A percentile compares a stretch with the other conserved stretches of the same genome.
phyloP scores from a whole-genome alignment of 108 stramenopile genomes.

The Fragilaria crotonensis region DNA sequence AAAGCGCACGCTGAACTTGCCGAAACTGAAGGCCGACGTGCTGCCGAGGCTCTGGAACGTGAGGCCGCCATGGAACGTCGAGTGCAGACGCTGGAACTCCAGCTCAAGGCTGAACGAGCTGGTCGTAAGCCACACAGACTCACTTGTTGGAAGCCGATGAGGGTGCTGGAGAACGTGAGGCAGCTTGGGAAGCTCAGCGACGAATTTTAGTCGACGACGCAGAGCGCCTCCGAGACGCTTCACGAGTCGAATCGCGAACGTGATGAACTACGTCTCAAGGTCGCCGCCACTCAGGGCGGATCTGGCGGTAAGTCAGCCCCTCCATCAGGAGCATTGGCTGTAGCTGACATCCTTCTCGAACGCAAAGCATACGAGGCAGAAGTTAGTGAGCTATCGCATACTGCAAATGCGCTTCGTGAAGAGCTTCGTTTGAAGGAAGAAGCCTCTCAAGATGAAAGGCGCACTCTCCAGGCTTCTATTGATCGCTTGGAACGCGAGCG shows the following conservation, averaged over 20 bases:
- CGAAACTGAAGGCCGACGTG: slow-evolving; percentile 76
- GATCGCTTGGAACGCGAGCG: slow-evolving; percentile 52
- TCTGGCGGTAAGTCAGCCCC: slow-evolving; percentile 13
- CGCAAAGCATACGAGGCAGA: slow-evolving; percentile 86
- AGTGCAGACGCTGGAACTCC: slow-evolving; percentile 64
- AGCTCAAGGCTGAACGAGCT: slow-evolving; percentile 77
- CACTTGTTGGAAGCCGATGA: slow-evolving; percentile 72
- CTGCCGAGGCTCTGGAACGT: slow-evolving; percentile 77
- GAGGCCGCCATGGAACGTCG: slow-evolving; percentile 75
- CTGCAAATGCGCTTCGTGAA: slow-evolving; percentile 68
- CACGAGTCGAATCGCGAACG: slow-evolving; percentile 59
- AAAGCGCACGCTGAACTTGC: slow-evolving; percentile 72
- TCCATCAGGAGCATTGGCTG: slow-evolving; percentile 37
- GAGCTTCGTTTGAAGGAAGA: slow-evolving; percentile 61
- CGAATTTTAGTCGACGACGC: slow-evolving; percentile 79
- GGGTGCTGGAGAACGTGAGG: slow-evolving; percentile 76
- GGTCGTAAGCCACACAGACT: slow-evolving; percentile 70
- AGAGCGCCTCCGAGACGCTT: slow-evolving; percentile 56
- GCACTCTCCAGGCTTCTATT: slow-evolving; percentile 31
- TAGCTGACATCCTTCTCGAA: slow-evolving; percentile 67
- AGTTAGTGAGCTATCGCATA: slow-evolving; percentile 55
- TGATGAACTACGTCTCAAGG: slow-evolving; percentile 66
- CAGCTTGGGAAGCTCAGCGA: slow-evolving; percentile 83
- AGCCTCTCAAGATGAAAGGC: slow-evolving; percentile 31
- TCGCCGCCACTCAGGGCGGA: slow-evolving; percentile 39